Evolutionary conservation across 2,329 filamentous ascomycete genomes (phyloP).

Genomic region (Raffaelea arxii): DNA sequence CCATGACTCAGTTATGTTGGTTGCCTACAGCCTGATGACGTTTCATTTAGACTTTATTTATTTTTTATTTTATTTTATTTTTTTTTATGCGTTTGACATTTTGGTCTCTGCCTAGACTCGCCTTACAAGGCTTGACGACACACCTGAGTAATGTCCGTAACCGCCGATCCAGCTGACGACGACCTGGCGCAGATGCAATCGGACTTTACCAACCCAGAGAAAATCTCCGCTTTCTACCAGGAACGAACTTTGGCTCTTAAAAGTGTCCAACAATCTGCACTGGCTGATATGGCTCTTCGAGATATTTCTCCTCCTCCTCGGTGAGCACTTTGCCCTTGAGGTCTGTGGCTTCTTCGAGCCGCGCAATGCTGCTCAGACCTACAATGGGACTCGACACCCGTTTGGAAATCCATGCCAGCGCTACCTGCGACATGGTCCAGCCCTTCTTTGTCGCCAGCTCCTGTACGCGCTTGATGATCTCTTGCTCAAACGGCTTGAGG

Average conservation of each 20-base stretch:
- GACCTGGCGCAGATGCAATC: too few species aligned
- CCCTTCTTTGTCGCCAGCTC: conserved; percentile 6
- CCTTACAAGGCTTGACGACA: too few species aligned
- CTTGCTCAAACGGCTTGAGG: conserved; percentile 8
- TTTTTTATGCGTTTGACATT: too few species aligned
- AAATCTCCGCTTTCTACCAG: too few species aligned
- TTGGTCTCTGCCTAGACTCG: too few species aligned
- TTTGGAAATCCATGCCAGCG: conserved; percentile 51
- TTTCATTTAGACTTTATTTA: too few species aligned
- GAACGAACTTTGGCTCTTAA: background rate
- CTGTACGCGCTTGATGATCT: conserved; percentile 13
- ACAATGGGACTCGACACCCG: conserved; percentile 48
- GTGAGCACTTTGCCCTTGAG: conserved; percentile 36
- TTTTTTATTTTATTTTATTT: too few species aligned
- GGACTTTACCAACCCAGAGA: too few species aligned
- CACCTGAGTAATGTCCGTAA: too few species aligned
- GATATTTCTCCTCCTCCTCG: conserved; percentile 47
- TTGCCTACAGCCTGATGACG: too few species aligned
- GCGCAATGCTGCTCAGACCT: conserved; percentile 44
- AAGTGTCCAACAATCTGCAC: conserved; percentile 5
- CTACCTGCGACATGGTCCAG: conserved; percentile 33
- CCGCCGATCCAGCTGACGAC: too few species aligned
- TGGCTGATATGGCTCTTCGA: conserved; percentile 52
- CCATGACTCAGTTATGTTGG: too few species aligned
- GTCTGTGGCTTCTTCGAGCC: conserved; percentile 50